These are phyloP conservation scores for Dioscorea zingiberensis DNA, from an alignment of 106 monocot species.

Conservation along the genomic window DNA sequence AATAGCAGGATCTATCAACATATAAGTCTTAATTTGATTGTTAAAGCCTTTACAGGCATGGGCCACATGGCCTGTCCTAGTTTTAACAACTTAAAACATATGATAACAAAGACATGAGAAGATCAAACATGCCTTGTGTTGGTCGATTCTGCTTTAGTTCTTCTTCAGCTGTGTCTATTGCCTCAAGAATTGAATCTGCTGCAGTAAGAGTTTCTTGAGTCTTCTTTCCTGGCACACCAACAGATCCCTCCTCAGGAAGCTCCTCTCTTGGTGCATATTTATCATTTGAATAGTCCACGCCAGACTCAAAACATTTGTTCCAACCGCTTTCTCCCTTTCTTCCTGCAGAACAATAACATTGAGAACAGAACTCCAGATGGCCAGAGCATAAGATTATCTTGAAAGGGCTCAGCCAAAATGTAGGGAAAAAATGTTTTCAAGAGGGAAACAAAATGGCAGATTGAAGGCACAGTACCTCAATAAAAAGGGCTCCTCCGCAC, in stretches of 20 bases:
- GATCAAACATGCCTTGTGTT: constrained; percentile 52
- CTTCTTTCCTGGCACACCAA: constrained; percentile 74
- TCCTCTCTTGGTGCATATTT: constrained; percentile 71
- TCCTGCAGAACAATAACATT: constrained; percentile 43
- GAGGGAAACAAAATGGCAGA: neutral
- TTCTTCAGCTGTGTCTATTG: constrained; percentile 73
- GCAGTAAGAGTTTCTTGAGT: constrained; percentile 78
- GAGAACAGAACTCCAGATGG: neutral
- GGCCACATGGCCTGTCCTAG: neutral
- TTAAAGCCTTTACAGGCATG: neutral
- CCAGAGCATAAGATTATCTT: neutral
- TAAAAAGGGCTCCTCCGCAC: constrained; percentile 85
- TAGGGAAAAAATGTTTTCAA: neutral
- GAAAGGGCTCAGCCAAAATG: too few relatives aligned
- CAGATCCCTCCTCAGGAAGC: constrained; percentile 75
- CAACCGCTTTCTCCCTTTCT: constrained; percentile 85
- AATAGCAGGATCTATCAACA: neutral
- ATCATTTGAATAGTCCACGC: constrained; percentile 59
- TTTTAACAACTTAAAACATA: neutral
- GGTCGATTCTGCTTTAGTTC: constrained; percentile 66
- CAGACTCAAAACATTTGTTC: constrained; percentile 83
- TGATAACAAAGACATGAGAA: constrained; percentile 1
- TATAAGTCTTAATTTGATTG: neutral
- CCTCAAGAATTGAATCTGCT: constrained; percentile 82
- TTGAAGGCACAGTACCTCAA: constrained; percentile 43